Evolutionary conservation across 352 stramenopile genomes (phyloP), one percentile per base, ranked within the genome.

Genomic region (Pythium grandisporangium): DNA sequence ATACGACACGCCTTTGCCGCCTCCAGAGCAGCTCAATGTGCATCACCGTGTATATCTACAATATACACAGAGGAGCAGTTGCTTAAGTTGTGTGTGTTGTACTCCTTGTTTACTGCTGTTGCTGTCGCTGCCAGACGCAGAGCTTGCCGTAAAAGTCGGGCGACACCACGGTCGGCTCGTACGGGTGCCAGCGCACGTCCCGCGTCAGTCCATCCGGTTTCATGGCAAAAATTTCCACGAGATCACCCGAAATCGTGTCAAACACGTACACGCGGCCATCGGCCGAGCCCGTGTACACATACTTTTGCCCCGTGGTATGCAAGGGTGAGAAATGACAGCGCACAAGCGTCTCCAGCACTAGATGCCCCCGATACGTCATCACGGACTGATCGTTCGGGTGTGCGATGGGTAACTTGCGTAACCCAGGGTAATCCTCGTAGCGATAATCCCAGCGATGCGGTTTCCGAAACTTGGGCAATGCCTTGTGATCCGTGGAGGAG

Each of bases 121-220:
- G 24, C 43, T 26, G 30, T 13, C 17, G 27, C 27, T 32, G 27
- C 27, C 27, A 32, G 27, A 92, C 66, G 48, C 76, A 89, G 27
- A 89, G 63, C 50, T 92, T 89, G 48, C 79, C 79, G 30, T 92
- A 85, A 48, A 92, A 92, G 47, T 92, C 79, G 1, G 74, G 76
- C 13, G 79, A 92, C 21, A 88, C 76, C 42, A 92, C 84, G 7
- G 66, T 86, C 19, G 79, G 73, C 23, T 89, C 72, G 46, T 76
- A 85, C 33, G 79, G 79, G 30, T 92, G 79, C 77, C 79, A 92
- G 20, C 76, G 76, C 33, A 92, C 79, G 48, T 92, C 79, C 24
- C 79, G 75, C 30, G 76, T 92, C 42, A 92, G 61, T 1, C 79
- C 76, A 13, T 76, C 74, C n/a, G 70, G 63, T 30, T 72, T 83